Evolutionary conservation across 148 eudicot genomes (phyloP), one percentile per base, ranked within the genome.

Genomic region (Chenopodium berlandieri): DNA sequence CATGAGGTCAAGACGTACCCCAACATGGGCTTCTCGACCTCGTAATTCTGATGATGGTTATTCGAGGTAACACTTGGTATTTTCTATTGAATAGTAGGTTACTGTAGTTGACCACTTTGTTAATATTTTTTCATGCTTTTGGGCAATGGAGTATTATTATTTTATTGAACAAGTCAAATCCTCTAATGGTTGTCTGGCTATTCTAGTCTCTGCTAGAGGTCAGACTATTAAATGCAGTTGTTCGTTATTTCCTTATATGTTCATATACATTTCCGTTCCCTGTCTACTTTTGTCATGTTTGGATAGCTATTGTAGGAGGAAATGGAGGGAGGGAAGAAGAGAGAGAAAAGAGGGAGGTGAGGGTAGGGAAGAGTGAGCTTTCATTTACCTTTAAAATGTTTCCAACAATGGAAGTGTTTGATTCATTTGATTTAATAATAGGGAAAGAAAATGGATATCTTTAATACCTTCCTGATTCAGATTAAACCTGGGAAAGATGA

Each of bases 1-100:
- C 77, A 88, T 86, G 92, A 92, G 97, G 91, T 91, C 94, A 20
- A 90, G 94, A 82, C 89, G 94, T 31, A 86, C 93, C 22, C 94
- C 97, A 73, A 93, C 99, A 40, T 95, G 99, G 99, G 99, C 99
- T 74, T 74, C 77, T 79, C 91, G 97, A 32, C 92, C 97, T 88
- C 90, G 95, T 81, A 84, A 73, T 76, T 95, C 99, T 82, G 99
- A 95, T 84, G 99, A 95, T 88, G 99, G 99, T 56, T 94, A 95
- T 85, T 91, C 97, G 32, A 95, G 99, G 99, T 95, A 88, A 63
- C 32, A 32, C 30, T 23, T 54, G 27, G 19, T 31, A 25, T 19
- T 63, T 62, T 78, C 75, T 23, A 56, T 56, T 56, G 65, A 62
- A 1, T 62, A 22, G 25, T 62, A 62, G 20, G 22, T 62, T 4